phyloP scores from a whole-genome alignment of 441 rosid genomes.

The Biscutella laevigata region DNA sequence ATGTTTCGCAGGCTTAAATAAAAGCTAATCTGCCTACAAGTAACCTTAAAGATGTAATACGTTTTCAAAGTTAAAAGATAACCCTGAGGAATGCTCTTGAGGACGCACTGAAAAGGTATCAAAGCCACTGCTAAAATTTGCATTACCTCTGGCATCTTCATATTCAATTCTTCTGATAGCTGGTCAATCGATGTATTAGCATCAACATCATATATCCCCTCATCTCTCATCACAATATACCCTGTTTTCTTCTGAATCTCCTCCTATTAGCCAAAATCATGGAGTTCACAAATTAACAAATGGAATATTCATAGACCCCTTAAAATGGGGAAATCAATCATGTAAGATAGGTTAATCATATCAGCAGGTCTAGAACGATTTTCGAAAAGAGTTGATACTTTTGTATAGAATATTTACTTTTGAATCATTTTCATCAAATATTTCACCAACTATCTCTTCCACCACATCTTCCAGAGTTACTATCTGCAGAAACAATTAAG shows the following conservation, averaged over 20 bases:
- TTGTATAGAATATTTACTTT: slow-evolving; percentile 53
- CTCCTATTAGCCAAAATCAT: slow-evolving; percentile 45
- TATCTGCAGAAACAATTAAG: slow-evolving; percentile 44
- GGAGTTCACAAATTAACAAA: neutral
- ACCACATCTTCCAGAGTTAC: slow-evolving; percentile 95
- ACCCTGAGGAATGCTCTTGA: neutral
- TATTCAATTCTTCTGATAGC: slow-evolving; percentile 81
- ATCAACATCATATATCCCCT: slow-evolving; percentile 90
- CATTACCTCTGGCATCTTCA: slow-evolving; percentile 93
- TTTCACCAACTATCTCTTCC: slow-evolving; percentile 98
- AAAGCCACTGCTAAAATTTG: neutral
- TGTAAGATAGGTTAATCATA: neutral
- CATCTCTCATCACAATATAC: slow-evolving; percentile 91
- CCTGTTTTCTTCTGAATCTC: slow-evolving; percentile 99
- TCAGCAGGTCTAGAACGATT: slow-evolving; percentile 3
- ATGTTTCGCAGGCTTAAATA: neutral
- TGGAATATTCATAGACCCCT: slow-evolving; percentile 9
- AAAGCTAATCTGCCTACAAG: slow-evolving; percentile 3
- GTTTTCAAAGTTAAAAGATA: slow-evolving; percentile 1
- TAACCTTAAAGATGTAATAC: neutral
- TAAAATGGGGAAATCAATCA: neutral
- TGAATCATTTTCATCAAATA: slow-evolving; percentile 96
- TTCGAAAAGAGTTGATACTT: slow-evolving; percentile 3
- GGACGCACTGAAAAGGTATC: slow-evolving; percentile 4
- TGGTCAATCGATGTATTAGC: slow-evolving; percentile 97